Percentiles rank a stretch among this genome's conserved stretches.
These are phyloP conservation scores for Myotisia sp. DNA, from an alignment of 2,329 filamentous ascomycete genomes.

Conservation along the genomic window DNA sequence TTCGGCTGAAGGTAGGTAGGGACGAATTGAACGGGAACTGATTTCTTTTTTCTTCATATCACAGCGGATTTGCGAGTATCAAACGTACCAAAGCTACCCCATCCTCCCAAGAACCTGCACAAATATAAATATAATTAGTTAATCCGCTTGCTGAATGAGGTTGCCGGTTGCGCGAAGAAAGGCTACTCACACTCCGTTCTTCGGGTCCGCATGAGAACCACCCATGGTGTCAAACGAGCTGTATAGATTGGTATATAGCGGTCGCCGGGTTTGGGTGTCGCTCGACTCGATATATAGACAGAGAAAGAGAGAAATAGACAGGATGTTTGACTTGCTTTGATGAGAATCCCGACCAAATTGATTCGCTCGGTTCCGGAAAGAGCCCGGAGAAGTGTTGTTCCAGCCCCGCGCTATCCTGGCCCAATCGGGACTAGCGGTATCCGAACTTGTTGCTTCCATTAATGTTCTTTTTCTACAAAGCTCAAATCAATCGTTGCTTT, in stretches of 20 bases:
- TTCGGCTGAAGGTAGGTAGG: too few species aligned
- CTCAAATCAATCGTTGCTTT: too few species aligned
- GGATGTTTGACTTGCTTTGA: too few species aligned
- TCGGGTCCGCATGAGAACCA: slow-evolving; percentile 24
- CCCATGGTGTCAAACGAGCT: slow-evolving; percentile 20
- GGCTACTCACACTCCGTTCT: slow-evolving; percentile 31
- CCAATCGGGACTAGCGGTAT: too few species aligned
- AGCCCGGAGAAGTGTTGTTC: too few species aligned
- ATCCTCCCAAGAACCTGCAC: slow-evolving; percentile 55
- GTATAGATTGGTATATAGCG: too few species aligned
- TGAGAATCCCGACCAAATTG: too few species aligned
- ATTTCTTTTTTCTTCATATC: background rate
- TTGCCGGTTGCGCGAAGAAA: background rate
- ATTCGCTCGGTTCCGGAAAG: too few species aligned
- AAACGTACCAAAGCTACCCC: slow-evolving; percentile 60
- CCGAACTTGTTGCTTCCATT: too few species aligned
- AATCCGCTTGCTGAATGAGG: background rate
- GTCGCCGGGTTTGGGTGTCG: too few species aligned
- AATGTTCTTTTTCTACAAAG: too few species aligned
- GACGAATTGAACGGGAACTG: background rate
- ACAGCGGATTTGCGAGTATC: background rate
- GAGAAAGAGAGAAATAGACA: background rate
- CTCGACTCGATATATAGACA: background rate
- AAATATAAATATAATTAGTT: background rate
- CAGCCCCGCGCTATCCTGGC: too few species aligned